phyloP scores from a whole-genome alignment of 2,329 filamentous ascomycete genomes.

The Microdochium bolleyi region DNA sequence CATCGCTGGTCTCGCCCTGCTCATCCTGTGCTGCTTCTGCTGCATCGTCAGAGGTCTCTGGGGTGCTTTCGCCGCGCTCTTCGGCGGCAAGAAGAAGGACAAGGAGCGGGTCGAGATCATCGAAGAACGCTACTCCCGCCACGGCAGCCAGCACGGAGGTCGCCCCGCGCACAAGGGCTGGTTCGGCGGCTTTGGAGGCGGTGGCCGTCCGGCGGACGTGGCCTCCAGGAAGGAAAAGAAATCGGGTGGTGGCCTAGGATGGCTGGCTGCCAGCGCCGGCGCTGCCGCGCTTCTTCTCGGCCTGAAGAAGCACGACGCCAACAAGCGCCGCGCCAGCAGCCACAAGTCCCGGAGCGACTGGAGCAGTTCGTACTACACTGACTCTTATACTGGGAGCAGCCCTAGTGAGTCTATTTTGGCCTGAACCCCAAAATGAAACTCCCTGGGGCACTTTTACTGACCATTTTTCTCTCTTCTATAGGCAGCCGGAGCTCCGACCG shows the following conservation, averaged over 20 bases:
- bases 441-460: slow-evolving; percentile 14
- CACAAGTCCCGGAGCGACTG: slow-evolving; percentile 31
- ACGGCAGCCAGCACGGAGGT: slow-evolving; percentile 33
- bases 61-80: slow-evolving; percentile 48
- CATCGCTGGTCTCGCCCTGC: slow-evolving; percentile 56
- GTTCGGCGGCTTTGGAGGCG: slow-evolving; percentile 41
- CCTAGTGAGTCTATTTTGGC: slow-evolving; percentile 38
- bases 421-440: slow-evolving; percentile 10
- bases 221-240: slow-evolving; percentile 36
- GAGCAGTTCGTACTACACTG: slow-evolving; percentile 45
- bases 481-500: slow-evolving; percentile 39
- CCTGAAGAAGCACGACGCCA: slow-evolving; percentile 35
- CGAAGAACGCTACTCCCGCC: slow-evolving; percentile 53
- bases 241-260: slow-evolving; percentile 35
- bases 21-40: slow-evolving; percentile 67
- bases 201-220: slow-evolving; percentile 28
- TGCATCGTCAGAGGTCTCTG: slow-evolving; percentile 59
- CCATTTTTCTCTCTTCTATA: slow-evolving; percentile 14
- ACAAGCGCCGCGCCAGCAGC: slow-evolving; percentile 35
- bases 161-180: slow-evolving; percentile 49
- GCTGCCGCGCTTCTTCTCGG: slow-evolving; percentile 48
- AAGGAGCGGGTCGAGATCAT: slow-evolving; percentile 50
- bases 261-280: slow-evolving; percentile 44
- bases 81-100: slow-evolving; percentile 49
- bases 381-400: slow-evolving; percentile 42